Evolutionary conservation across 2,329 filamentous ascomycete species (phyloP).

Genomic region (Fusarium devonianum): DNA sequence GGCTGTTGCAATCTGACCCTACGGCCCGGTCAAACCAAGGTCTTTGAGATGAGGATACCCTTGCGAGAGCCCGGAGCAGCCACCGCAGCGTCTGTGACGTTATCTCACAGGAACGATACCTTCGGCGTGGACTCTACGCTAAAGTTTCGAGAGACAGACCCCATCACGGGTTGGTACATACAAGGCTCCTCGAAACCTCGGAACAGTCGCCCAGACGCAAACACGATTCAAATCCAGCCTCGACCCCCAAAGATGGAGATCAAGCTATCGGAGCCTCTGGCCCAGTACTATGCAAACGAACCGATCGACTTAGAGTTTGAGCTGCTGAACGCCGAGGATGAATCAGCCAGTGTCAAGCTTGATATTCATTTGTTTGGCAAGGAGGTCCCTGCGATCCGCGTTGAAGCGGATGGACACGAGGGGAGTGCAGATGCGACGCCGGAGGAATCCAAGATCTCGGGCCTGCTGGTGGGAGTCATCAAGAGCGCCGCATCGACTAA

Average conservation of each 20-base stretch:
- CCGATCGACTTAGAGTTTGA: conserved; percentile 71
- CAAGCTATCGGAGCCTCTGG: conserved; percentile 64
- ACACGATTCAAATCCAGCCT: conserved; percentile 76
- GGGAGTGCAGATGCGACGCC: conserved; percentile 45
- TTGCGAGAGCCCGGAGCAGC: conserved; percentile 85
- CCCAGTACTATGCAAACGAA: conserved; percentile 89
- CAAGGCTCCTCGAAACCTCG: conserved; percentile 53
- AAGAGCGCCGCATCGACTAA: conserved; percentile 52
- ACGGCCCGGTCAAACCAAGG: conserved; percentile 69
- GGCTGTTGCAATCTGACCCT: conserved; percentile 72
- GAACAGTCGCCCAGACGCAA: conserved; percentile 57
- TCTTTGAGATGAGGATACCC: conserved; percentile 75
- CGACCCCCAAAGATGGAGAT: conserved; percentile 93
- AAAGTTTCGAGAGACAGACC: conserved; percentile 55
- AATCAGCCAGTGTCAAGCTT: conserved; percentile 74
- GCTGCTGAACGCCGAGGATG: conserved; percentile 83
- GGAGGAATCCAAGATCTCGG: conserved; percentile 54
- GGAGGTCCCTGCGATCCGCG: conserved; percentile 55
- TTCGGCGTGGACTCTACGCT: conserved; percentile 74
- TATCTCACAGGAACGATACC: conserved; percentile 67
- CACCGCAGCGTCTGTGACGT: conserved; percentile 67
- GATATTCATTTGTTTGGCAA: conserved; percentile 72
- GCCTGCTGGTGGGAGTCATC: conserved; percentile 57
- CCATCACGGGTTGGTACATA: conserved; percentile 59
- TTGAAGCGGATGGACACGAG: conserved; percentile 49